A percentile compares a stretch with the other conserved stretches of the same genome.
These are phyloP conservation scores for Berberis thunbergii DNA, from an alignment of 164 flowering plant genomes.

Conservation along the genomic window DNA sequence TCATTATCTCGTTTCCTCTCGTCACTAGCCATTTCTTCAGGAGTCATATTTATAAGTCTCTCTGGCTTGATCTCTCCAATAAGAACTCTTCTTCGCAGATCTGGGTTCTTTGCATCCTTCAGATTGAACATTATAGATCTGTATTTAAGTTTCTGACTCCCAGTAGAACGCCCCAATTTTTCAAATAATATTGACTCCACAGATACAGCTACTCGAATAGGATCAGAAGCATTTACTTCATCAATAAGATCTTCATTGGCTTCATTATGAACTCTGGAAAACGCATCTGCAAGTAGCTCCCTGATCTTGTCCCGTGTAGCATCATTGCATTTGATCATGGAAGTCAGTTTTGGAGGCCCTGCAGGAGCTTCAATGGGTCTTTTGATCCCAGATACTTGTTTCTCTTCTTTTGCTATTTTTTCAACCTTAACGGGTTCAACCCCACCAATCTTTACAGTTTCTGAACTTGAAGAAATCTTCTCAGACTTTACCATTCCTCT, in stretches of 20 bases:
- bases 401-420: conserved; percentile 31
- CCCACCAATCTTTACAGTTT: conserved; percentile 11
- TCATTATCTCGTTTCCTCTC: conserved; percentile 46
- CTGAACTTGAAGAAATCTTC: conserved; percentile 20
- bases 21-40: conserved; percentile 90
- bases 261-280: conserved; percentile 55
- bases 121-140: conserved; percentile 85
- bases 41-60: conserved; percentile 41
- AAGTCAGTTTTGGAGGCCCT: conserved; percentile 58
- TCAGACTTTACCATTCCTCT: conserved; percentile 13
- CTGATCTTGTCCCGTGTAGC: conserved; percentile 65
- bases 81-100: conserved; percentile 76
- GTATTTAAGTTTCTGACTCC: conserved; percentile 67
- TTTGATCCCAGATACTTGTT: conserved; percentile 15
- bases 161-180: conserved; percentile 64
- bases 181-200: conserved; percentile 83
- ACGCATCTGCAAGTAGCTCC: conserved; percentile 64
- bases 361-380: conserved; percentile 22
- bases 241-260: conserved; percentile 42
- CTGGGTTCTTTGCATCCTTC: conserved; percentile 78
- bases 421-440: conserved; percentile 23
- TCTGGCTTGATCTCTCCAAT: conserved; percentile 65
- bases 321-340: conserved; percentile 66
- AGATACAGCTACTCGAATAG: conserved; percentile 60
- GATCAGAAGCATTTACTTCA: conserved; percentile 56